Evolutionary conservation across 441 rosid genomes (phyloP), one percentile per base, ranked within the genome.

Genomic region (Syzygium syzygioides): DNA sequence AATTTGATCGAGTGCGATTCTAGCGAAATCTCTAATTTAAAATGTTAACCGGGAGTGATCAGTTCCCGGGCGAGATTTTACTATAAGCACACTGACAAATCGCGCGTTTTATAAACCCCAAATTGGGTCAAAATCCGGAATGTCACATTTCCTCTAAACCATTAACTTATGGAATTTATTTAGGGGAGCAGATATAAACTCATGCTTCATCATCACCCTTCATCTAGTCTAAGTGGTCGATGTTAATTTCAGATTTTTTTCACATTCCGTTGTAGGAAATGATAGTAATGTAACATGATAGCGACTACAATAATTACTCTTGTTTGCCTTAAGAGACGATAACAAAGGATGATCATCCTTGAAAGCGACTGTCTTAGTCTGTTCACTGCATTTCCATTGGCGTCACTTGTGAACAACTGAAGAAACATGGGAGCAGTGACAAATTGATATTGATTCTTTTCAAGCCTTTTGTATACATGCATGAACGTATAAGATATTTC

Each of bases 141-240:
- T n/a, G n/a, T n/a, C n/a, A n/a, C n/a, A n/a, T 60, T 89, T 89
- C 59, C 85, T 55, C 10, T 64, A 20, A 88, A 85, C 45, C 66
- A 76, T 57, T 56, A 88, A 37, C 56, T n/a, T 54, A 10, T 41
- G 56, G 45, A 55, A n/a, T 28, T 18, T 53, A 86, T 56, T 55
- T 54, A 15, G 32, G 28, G 86, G 34, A 25, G 66, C 28, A 68
- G 48, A 68, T 68, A 66, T 8, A 32, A 34, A 34, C 79, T 68
- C 14, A 18, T 68, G 41, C 79, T 68, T 64, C 66, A 53, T 54
- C 50, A 52, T 80, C 80, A 48, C 62, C 30, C 86, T 86, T 37
- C 79, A 68, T 34, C 79, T 68, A 34, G 45, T 68, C 45, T 19
- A 9, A 18, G 79, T 9, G 6, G 14, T 32, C 7, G 45, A 68